Evolutionary conservation across 1,284 basidiomycete genomes (phyloP), one percentile per base, ranked within the genome.

Genomic region (Farysia itapuensis): DNA sequence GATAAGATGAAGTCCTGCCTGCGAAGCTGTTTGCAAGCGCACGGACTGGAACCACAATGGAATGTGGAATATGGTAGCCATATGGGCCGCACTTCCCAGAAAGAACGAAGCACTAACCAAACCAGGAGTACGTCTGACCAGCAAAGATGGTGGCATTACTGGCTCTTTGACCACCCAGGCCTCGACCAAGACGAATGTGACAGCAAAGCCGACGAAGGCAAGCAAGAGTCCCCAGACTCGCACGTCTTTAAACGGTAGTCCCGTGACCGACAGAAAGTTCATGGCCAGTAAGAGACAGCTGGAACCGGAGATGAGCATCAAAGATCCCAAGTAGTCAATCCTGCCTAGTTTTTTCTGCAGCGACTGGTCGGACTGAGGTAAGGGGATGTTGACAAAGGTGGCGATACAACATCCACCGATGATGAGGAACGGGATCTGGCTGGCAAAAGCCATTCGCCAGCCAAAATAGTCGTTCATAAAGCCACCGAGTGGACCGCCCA

Each of bases 31-130:
- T 64, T 84, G 81, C 42, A 90, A 79, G 50, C 83, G 80, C 6
- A 91, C 89, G 0, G 87, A 88, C 76, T 91, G 88, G 77, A 90
- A 91, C 86, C 86, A 90, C 76, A 87, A 86, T 2, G 89, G 89
- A 73, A 84, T 88, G 77, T 88, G 88, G 77, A 89, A 59, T 23
- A 59, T 47, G 34, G 36, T 42, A 5, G 49, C 40, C 38, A 59
- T 43, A 30, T 59, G 44, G 4, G 54, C 43, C 16, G 47, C 47
- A 40, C 44, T 48, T 16, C 54, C 54, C 6, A 59, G 29, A 19
- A 59, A 59, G 37, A 52, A 59, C 4, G 48, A 52, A 2, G 49
- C 54, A 4, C 54, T 43, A 15, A 59, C 44, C 9, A 47, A 29
- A 6, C 39, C 54, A 4, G 54, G 54, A n/a, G 54, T 43, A 15